Percentiles rank a stretch among this genome's conserved stretches.
phyloP scores from a whole-genome alignment of 805 yeast genomes.

The Candida fluviatilis region DNA sequence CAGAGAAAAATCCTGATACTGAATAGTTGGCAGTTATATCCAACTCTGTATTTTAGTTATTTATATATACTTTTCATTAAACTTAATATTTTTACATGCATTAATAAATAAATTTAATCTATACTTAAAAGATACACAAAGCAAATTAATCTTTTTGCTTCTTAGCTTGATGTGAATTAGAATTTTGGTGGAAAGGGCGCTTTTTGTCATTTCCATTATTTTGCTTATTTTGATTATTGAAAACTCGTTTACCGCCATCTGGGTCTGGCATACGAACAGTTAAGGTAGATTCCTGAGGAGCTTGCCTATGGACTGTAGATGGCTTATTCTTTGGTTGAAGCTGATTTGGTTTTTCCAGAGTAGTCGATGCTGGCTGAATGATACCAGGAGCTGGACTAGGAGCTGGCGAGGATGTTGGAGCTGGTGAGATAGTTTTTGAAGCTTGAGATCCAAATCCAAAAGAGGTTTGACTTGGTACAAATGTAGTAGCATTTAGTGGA shows the following conservation, averaged over 20 bases:
- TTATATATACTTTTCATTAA: no score
- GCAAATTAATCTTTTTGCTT: slow-evolving; percentile 7
- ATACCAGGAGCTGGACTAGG: no score
- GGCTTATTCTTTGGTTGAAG: no score
- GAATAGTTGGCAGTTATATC: no score
- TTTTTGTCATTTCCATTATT: slow-evolving; percentile 13
- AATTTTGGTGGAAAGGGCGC: slow-evolving; percentile 11
- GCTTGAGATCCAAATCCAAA: slow-evolving; percentile 1
- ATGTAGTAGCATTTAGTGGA: slow-evolving; percentile 2
- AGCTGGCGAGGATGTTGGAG: neutral
- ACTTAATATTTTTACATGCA: neutral
- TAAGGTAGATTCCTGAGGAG: slow-evolving; percentile 30
- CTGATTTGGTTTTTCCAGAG: no score
- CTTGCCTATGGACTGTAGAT: slow-evolving; percentile 4
- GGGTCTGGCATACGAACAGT: slow-evolving; percentile 19
- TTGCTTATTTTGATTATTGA: slow-evolving; percentile 2
- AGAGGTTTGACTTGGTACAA: neutral
- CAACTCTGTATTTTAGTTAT: no score
- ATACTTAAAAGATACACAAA: neutral
- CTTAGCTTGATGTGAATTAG: slow-evolving; percentile 8
- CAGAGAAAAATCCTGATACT: neutral
- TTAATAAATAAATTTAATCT: neutral
- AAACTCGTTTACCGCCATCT: slow-evolving; percentile 5
- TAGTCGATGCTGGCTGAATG: slow-evolving; percentile 1
- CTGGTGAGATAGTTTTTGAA: neutral